These are phyloP conservation scores for Sinapis alba DNA, from an alignment of 441 rosid species.

Conservation along the genomic window DNA sequence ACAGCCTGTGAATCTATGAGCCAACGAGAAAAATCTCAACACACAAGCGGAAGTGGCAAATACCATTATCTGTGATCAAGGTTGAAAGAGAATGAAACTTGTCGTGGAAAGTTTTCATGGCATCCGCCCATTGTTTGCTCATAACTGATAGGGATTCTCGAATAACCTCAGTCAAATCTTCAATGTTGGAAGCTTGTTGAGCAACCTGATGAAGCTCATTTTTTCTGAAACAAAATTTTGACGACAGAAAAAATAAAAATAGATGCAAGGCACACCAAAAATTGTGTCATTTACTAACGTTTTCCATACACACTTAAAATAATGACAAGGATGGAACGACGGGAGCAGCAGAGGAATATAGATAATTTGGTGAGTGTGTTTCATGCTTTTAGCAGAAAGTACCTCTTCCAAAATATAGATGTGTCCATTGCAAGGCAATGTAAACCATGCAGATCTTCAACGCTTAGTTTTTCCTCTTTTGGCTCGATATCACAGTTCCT, in stretches of 20 bases:
- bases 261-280: conserved; percentile 1
- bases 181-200: conserved; percentile 89
- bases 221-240: conserved; percentile 50
- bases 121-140: conserved; percentile 92
- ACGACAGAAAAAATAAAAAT: not conserved
- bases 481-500: conserved; percentile 47
- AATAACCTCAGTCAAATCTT: conserved; percentile 83
- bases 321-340: not conserved
- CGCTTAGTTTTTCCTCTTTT: conserved; percentile 40
- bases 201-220: conserved; percentile 96
- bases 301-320: not conserved
- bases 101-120: conserved; percentile 70
- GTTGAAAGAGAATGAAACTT: conserved; percentile 79
- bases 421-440: conserved; percentile 78
- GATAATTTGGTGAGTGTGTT: conserved; percentile 8
- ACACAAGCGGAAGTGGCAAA: conserved; percentile 17
- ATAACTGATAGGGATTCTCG: conserved; percentile 76
- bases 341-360: not conserved
- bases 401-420: conserved; percentile 86
- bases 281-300: not conserved
- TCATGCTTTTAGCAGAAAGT: conserved; percentile 29
- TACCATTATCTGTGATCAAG: conserved; percentile 79
- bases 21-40: conserved; percentile 15
- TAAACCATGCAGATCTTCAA: conserved; percentile 54
- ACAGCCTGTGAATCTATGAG: conserved; percentile 31